Base-by-base conservation (phyloP, 169 alveolate genomes). In the Cryptosporidium sp. region DNA sequence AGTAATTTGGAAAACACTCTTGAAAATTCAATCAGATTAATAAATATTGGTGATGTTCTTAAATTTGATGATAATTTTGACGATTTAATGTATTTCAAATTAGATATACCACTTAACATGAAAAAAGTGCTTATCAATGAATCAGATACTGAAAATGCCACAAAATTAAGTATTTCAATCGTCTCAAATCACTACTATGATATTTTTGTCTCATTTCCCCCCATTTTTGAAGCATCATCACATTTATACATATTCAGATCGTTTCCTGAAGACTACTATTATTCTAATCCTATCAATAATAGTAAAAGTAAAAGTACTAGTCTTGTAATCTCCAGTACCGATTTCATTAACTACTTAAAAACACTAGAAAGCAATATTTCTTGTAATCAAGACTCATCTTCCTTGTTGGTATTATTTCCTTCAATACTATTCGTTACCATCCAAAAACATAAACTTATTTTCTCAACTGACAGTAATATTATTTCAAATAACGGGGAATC, bases 141-240 rank as follows among this genome's bases (percentile, higher is more conserved):
- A 8, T n/a, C 29, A 26, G 35, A 23, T 26, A 23, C 67, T 23
- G 59, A 35, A 29, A 26, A 55, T 58, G n/a, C 2, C 12, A 33
- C 48, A 3, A 52, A 55, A 55, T 31, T 73, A 23, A 58, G 9
- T 31, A 67, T 67, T 29, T 37, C 45, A 37, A 39, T 73, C 18
- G 5, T 18, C 10, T 37, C 65, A n/a, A 41, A 73, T 12, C 23
- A 55, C 37, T 35, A 73, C n/a, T 80, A 29, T 43, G 89, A 80
- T 41, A 62, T 80, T n/a, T 80, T 80, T 65, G 74, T 80, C 16
- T 80, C 89, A 41, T 80, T 80, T 65, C 89, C 89, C 6, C 89
- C 89, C 31, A 59, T 80, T 58, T 62, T 80, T 59, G 89, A 80
- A 37, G 71, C 89, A 21, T 80, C 89, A 2, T 23, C 67, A 8